Evolutionary conservation across 2,329 filamentous ascomycete genomes (phyloP).

Genomic region (Monilinia laxa): DNA sequence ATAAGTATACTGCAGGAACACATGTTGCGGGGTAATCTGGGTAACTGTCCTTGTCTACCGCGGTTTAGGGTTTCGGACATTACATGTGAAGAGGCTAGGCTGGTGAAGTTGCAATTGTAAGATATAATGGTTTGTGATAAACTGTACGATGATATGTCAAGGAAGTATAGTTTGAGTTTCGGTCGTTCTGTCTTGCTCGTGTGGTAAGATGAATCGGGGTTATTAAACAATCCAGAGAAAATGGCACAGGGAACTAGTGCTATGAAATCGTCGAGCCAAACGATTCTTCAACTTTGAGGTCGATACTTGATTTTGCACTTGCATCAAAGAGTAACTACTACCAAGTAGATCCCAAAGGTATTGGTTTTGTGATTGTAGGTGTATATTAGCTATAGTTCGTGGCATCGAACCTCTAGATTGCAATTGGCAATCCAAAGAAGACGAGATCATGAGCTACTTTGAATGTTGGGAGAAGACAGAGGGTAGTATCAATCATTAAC

Average conservation of each 20-base stretch:
- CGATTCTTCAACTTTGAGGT: background rate
- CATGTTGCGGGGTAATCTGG: conserved; percentile 16
- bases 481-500: too few relatives aligned
- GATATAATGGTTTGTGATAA: background rate
- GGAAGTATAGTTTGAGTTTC: background rate
- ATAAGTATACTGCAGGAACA: background rate
- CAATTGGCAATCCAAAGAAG: too few relatives aligned
- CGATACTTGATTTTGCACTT: background rate
- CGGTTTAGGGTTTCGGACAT: background rate
- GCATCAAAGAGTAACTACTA: background rate
- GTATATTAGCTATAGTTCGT: too few relatives aligned
- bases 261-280: background rate
- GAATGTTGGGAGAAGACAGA: too few relatives aligned
- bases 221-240: background rate
- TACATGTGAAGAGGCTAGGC: background rate
- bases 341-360: too few relatives aligned
- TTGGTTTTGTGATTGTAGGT: too few relatives aligned
- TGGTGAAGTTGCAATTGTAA: background rate
- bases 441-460: too few relatives aligned
- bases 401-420: too few relatives aligned
- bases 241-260: background rate
- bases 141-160: background rate
- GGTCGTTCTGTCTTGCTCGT: background rate
- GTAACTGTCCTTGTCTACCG: conserved; percentile 9
- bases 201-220: background rate